These are phyloP conservation scores for Chrysoporthe deuterocubensis DNA, from an alignment of 2,329 filamentous ascomycete species.

Conservation along the genomic window DNA sequence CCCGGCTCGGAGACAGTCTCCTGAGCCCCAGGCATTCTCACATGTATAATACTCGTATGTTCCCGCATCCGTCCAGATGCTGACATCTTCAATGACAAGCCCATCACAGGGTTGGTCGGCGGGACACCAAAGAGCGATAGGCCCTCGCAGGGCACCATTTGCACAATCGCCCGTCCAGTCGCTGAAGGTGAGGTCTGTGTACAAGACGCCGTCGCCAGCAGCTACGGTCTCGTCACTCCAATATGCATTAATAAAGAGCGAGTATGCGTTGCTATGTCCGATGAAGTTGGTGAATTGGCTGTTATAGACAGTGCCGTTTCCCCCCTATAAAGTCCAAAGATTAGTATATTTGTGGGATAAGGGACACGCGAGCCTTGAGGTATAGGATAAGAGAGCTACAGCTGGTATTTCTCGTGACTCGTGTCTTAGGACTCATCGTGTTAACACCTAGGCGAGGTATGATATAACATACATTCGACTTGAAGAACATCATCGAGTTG, in stretches of 20 bases:
- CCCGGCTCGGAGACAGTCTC: conserved; percentile 4
- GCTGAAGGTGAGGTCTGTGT: conserved; percentile 7
- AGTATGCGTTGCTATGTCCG: conserved; percentile 5
- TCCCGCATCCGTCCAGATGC: conserved; percentile 1
- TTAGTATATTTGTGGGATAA: neutral
- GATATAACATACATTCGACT: conserved; percentile 46
- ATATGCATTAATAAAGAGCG: conserved; percentile 3
- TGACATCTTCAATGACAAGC: neutral
- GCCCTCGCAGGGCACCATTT: neutral
- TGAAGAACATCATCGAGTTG: conserved; percentile 66
- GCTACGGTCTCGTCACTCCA: conserved; percentile 1
- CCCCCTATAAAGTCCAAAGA: conserved; percentile 40
- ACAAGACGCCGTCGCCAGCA: conserved; percentile 3
- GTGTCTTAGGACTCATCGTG: neutral
- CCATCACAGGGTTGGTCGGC: conserved; percentile 5
- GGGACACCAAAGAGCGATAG: conserved; percentile 5
- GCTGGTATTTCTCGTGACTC: neutral
- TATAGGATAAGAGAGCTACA: neutral
- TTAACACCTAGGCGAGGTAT: neutral
- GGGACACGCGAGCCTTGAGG: neutral
- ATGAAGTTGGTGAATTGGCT: conserved; percentile 12
- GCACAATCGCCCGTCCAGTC: conserved; percentile 11
- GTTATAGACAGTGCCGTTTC: conserved; percentile 49
- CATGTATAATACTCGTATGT: conserved; percentile 7
- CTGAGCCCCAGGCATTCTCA: conserved; percentile 7